Base-by-base conservation (phyloP, 148 eudicot species). In the Linanthus parryae region DNA sequence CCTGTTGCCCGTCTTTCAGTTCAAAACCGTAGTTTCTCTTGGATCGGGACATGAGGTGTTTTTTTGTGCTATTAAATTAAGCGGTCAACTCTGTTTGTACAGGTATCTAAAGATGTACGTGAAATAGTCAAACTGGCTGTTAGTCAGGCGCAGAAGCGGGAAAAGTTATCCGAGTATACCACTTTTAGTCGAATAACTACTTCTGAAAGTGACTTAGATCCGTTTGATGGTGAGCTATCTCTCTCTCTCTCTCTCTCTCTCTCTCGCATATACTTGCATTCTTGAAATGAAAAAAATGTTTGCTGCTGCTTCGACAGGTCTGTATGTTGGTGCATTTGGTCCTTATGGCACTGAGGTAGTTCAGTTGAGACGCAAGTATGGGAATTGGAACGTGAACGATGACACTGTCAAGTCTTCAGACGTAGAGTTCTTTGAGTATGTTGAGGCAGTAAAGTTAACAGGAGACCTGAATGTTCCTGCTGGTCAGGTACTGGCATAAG, bases 391-490 rank as follows among this genome's bases (percentile, higher is more conserved):
- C 42, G 60, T 52, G 22, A 76, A 63, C 33, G 70, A 63, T 73
- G 80, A 73, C 54, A 52, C 45, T 3, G 73, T 76, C 15, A 56
- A 66, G 9, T 57, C 97, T 60, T 70, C 82, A 38, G 78, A 86
- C 59, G 69, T 82, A 39, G 99, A 94, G 67, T 94, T 94, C 59
- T 94, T 77, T 61, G 99, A 94, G 80, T 94, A 94, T 78, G 99
- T 92, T 57, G 99, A 92, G 73, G 99, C 99, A 17, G 85, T 92
- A 50, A 92, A 92, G 83, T 80, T 92, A 43, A 88, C 99, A 2
- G 96, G 99, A 38, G 96, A 92, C 55, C 66, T 92, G 29, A 88
- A 84, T 70, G 91, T 88, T 67, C 96, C 99, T 66, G 91, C 96
- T 65, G 96, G 96, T 69, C 81, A 92, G 91, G 99, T 94, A 25